These are phyloP conservation scores for Hippophae tibetana DNA, from an alignment of 306 rosid species.

Conservation along the genomic window DNA sequence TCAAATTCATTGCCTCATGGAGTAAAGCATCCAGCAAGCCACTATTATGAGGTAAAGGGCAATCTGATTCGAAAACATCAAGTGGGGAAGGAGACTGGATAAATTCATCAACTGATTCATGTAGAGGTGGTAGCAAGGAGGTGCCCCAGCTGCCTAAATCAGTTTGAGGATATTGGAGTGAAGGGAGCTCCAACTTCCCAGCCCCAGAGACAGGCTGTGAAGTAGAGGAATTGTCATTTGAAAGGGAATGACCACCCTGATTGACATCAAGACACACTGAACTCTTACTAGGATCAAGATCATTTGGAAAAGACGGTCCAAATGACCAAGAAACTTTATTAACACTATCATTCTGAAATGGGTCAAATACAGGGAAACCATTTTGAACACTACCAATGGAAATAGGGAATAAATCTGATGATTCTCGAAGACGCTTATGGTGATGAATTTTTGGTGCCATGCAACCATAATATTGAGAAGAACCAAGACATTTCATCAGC, in stretches of 20 bases:
- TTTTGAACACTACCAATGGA: slow-evolving; percentile 31
- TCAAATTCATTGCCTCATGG: slow-evolving; percentile 45
- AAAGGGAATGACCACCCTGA: slow-evolving; percentile 66
- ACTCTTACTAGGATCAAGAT: slow-evolving; percentile 44
- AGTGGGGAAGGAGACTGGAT: slow-evolving; percentile 48
- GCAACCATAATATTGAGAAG: slow-evolving; percentile 51
- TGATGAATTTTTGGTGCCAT: slow-evolving; percentile 40
- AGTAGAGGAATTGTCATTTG: slow-evolving; percentile 91
- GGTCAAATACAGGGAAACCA: slow-evolving; percentile 38
- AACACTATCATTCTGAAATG: slow-evolving; percentile 33
- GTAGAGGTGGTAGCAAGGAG: slow-evolving; percentile 50
- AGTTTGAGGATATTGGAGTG: slow-evolving; percentile 95
- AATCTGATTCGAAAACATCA: slow-evolving; percentile 47
- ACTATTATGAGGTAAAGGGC: slow-evolving; percentile 62
- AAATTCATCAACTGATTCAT: slow-evolving; percentile 66
- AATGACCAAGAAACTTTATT: slow-evolving; percentile 38
- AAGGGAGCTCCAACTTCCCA: slow-evolving; percentile 99
- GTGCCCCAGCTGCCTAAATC: slow-evolving; percentile 77
- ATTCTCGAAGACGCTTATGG: slow-evolving; percentile 57
- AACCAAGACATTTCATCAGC: slow-evolving; percentile 51
- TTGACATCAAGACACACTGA: slow-evolving; percentile 30
- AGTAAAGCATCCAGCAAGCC: slow-evolving; percentile 86
- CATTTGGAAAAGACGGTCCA: slow-evolving; percentile 39
- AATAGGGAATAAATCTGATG: slow-evolving; percentile 42
- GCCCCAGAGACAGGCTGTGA: slow-evolving; percentile 63